Percentiles rank a stretch among this genome's conserved stretches.
Evolutionary conservation across 495 filamentous ascomycete species (phyloP).

Genomic region (Aspergillus ellipticus): DNA sequence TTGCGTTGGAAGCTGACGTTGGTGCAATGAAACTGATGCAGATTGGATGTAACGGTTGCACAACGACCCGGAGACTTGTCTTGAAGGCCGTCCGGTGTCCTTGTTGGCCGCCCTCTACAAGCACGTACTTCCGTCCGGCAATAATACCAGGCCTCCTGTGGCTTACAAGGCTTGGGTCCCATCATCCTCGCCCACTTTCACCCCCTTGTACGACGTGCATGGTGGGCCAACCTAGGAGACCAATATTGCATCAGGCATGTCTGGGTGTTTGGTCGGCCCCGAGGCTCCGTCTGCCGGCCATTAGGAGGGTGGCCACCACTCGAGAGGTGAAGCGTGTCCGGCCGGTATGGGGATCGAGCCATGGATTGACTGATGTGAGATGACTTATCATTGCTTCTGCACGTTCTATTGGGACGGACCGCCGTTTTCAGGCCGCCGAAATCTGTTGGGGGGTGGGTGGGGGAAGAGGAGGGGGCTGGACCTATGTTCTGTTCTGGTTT

Average conservation of each 20-base stretch:
- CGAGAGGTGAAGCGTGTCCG: not conserved
- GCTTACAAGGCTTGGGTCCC: conserved; percentile 11
- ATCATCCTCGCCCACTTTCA: conserved; percentile 7
- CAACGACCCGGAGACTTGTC: conserved; percentile 8
- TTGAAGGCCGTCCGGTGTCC: conserved; percentile 6
- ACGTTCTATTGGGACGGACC: not conserved
- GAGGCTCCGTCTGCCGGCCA: not conserved
- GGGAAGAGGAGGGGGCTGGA: too few species aligned
- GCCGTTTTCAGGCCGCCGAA: not conserved
- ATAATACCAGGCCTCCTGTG: conserved; percentile 3
- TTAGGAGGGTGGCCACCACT: not conserved
- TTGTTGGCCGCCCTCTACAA: conserved; percentile 14
- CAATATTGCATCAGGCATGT: conserved; percentile 13
- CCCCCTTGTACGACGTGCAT: conserved; percentile 27
- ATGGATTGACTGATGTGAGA: not conserved
- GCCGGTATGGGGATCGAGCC: not conserved
- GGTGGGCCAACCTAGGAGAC: conserved; percentile 11
- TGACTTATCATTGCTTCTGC: not conserved
- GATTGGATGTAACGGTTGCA: conserved; percentile 22
- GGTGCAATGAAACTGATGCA: conserved; percentile 19
- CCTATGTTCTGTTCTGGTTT: too few species aligned
- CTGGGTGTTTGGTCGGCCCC: conserved; percentile 8
- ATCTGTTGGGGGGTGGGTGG: not conserved
- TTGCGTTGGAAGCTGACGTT: conserved; percentile 5
- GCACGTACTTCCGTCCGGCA: conserved; percentile 9